Percentiles rank a stretch among this genome's conserved stretches.
Conservation (phyloP, 2,329 filamentous ascomycete species). For the Fusarium longipes region DNA sequence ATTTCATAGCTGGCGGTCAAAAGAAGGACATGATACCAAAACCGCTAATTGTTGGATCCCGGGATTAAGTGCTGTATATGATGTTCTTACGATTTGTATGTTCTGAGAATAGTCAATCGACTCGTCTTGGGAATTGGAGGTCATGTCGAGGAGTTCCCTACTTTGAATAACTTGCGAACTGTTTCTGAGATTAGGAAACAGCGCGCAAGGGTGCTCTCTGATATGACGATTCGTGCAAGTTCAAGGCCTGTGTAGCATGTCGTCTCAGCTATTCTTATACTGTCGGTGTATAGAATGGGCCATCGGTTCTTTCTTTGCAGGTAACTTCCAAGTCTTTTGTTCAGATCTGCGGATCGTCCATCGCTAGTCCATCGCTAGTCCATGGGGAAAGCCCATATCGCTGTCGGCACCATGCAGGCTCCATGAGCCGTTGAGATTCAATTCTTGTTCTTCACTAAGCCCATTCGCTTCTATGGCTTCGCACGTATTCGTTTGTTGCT, state of each 20-base stretch:
- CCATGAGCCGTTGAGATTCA: slow-evolving; percentile 42
- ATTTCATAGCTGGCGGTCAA: slow-evolving; percentile 3
- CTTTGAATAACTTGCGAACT: background rate
- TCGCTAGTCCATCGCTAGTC: slow-evolving; percentile 41
- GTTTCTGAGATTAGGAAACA: background rate
- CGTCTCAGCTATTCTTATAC: background rate
- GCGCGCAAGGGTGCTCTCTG: background rate
- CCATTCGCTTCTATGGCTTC: slow-evolving; percentile 40
- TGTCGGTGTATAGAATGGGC: background rate
- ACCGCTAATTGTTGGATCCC: slow-evolving; percentile 2
- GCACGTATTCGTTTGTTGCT: slow-evolving; percentile 45
- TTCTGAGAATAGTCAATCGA: slow-evolving; percentile 3
- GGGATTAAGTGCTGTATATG: background rate
- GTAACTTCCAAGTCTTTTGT: background rate
- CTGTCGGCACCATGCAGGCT: slow-evolving; percentile 36
- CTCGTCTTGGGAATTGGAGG: background rate
- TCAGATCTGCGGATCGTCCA: slow-evolving; percentile 46
- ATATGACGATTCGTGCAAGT: background rate
- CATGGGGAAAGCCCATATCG: slow-evolving; percentile 41
- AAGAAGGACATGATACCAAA: slow-evolving; percentile 21
- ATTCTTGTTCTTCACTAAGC: slow-evolving; percentile 43
- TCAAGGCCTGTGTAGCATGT: background rate
- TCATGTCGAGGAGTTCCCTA: background rate
- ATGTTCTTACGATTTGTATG: background rate
- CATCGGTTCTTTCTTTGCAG: background rate